Base-by-base conservation (phyloP, 1,284 basidiomycete species). In the Cryptococcus amylolentus region DNA sequence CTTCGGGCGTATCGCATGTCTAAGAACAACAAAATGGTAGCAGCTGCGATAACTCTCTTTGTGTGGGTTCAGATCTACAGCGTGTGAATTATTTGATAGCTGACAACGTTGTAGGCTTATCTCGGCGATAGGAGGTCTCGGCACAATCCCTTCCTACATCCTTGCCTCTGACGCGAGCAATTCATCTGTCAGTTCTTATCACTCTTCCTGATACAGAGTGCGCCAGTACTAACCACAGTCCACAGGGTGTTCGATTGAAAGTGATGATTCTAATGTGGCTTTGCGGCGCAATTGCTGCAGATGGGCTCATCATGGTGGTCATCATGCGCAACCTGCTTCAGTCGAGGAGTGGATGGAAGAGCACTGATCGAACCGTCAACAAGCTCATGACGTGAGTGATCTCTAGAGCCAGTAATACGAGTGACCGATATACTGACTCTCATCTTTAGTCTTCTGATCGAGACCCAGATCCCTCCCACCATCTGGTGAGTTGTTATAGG, bases 281-380 rank as follows among this genome's bases (percentile, higher is more conserved):
- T 4, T 20, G 27, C 43, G 43, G 38, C 0, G 49, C 38, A 0
- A n/a, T 53, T 8, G 45, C 42, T 10, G 55, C 51, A 5, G 58
- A 60, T 31, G 39, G 54, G 1, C 16, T 57, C 4, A 52, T 60
- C 47, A 60, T 55, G 9, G 38, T 18, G 5, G 20, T 43, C 7
- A 57, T 57, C 52, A 47, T 56, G 42, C 35, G n/a, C 35, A 41
- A 49, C 23, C 39, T 60, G 23, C 5, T 51, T 13, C 43, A 37
- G 26, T 60, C 58, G 7, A 57, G 41, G 35, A 60, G 52, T 14
- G 58, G 58, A 4, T 57, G 55, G 58, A 54, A 51, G 26, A 37
- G 40, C 10, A 60, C 58, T 14, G 55, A 60, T 42, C 47, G 35
- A 23, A 40, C 50, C n/a, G 51, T 60, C 43, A 56, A 48, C n/a